phyloP scores from a whole-genome alignment of 2,329 filamentous ascomycete genomes.

The Boeremia exigua region DNA sequence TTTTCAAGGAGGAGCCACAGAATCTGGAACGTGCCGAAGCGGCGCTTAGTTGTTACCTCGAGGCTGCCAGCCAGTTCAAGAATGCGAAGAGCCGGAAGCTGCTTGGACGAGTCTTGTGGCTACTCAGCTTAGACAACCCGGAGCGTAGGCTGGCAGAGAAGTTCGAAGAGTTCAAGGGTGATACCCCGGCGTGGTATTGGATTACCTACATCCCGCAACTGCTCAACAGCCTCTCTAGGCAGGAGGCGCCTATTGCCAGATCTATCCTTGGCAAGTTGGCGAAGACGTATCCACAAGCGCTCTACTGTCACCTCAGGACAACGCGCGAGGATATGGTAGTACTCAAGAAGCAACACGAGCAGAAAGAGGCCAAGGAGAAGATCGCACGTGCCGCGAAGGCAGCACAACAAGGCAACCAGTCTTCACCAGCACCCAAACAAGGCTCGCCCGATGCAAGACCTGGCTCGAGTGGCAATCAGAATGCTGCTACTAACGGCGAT shows the following conservation, averaged over 20 bases:
- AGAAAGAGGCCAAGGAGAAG: slow-evolving; percentile 65
- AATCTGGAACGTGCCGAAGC: slow-evolving; percentile 86
- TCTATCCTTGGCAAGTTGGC: slow-evolving; percentile 90
- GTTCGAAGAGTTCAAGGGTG: slow-evolving; percentile 96
- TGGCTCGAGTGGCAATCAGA: slow-evolving; percentile 40
- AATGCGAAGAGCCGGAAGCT: slow-evolving; percentile 95
- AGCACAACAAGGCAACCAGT: slow-evolving; percentile 66
- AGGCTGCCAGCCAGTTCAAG: slow-evolving; percentile 96
- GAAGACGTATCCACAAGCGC: slow-evolving; percentile 89
- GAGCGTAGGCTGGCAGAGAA: slow-evolving; percentile 82
- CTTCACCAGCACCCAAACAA: slow-evolving; percentile 46
- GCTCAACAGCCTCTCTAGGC: slow-evolving; percentile 86
- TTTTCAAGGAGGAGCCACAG: slow-evolving; percentile 88
- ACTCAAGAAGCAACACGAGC: slow-evolving; percentile 85
- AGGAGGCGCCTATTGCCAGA: slow-evolving; percentile 87
- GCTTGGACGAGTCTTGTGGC: slow-evolving; percentile 90
- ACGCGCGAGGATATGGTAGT: slow-evolving; percentile 91
- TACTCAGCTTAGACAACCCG: slow-evolving; percentile 89
- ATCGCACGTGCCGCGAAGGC: slow-evolving; percentile 50
- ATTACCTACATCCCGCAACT: slow-evolving; percentile 98
- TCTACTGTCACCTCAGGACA: slow-evolving; percentile 95
- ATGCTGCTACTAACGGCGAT: slow-evolving; percentile 43
- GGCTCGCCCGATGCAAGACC: slow-evolving; percentile 43
- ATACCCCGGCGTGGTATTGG: slow-evolving; percentile 99
- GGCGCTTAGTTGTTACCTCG: slow-evolving; percentile 93